phyloP scores from a whole-genome alignment of 192 early-diverging fungal genomes.

The Podila clonocystis region DNA sequence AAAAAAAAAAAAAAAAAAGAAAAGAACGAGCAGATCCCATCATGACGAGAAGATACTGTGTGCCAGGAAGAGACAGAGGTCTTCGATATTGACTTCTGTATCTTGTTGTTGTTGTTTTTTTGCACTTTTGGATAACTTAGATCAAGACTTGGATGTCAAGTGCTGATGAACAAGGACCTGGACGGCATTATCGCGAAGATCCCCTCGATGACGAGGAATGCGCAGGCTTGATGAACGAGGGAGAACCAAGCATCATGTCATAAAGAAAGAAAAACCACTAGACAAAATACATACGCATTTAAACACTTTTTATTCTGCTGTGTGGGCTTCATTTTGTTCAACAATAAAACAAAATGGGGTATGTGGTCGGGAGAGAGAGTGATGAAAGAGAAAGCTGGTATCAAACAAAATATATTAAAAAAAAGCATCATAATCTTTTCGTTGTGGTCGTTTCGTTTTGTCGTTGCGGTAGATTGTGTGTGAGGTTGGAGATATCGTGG shows the following conservation, averaged over 20 bases:
- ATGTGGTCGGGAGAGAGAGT: not conserved
- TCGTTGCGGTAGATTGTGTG: too few relatives aligned
- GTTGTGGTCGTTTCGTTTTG: too few relatives aligned
- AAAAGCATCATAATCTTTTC: too few relatives aligned
- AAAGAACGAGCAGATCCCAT: too few relatives aligned
- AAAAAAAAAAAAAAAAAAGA: not conserved
- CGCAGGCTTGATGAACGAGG: slow-evolving; percentile 4
- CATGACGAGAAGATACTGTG: too few relatives aligned
- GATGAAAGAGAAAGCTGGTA: too few relatives aligned
- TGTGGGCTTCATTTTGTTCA: not conserved
- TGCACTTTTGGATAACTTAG: slow-evolving; percentile 40
- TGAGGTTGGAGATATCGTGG: too few relatives aligned
- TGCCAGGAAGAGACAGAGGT: not conserved
- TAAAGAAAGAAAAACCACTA: not conserved
- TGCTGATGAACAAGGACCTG: slow-evolving; percentile 84
- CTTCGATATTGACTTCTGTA: not conserved
- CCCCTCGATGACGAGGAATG: slow-evolving; percentile 91
- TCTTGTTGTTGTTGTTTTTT: not conserved
- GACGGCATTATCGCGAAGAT: slow-evolving; percentile 91
- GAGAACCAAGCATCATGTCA: not conserved
- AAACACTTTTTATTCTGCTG: not conserved
- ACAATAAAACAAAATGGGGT: not conserved
- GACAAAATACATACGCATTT: not conserved
- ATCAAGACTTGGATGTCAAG: slow-evolving; percentile 96
- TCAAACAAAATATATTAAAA: too few relatives aligned